Evolutionary conservation across 2,329 filamentous ascomycete species (phyloP).

Genomic region (Beauveria australis): DNA sequence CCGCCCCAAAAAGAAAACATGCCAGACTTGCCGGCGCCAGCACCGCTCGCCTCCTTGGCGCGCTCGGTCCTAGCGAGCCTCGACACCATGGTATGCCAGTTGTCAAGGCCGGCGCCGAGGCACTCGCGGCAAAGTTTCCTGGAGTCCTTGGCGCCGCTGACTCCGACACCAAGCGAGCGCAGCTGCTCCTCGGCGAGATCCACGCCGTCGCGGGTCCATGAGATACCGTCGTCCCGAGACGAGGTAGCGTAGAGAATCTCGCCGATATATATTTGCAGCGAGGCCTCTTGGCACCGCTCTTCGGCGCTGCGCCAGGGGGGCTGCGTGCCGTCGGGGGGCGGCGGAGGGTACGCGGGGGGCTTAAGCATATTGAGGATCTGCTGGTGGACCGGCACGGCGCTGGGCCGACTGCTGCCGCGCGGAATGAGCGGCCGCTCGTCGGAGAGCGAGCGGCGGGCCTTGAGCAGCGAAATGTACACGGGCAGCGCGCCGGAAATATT

Average conservation of each 20-base stretch:
- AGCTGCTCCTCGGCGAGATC: conserved; percentile 67
- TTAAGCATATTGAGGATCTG: conserved; percentile 20
- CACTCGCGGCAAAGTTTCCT: conserved; percentile 65
- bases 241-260: conserved; percentile 75
- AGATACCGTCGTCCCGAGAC: conserved; percentile 60
- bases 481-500: conserved; percentile 65
- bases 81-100: conserved; percentile 77
- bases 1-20: conserved; percentile 31
- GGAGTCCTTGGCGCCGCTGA: conserved; percentile 21
- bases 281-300: conserved; percentile 76
- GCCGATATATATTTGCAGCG: conserved; percentile 80
- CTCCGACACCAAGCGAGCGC: conserved; percentile 30
- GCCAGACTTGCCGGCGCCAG: conserved; percentile 19
- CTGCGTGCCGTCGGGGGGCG: conserved; percentile 61
- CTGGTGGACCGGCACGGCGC: conserved; percentile 13
- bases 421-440: conserved; percentile 21
- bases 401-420: conserved; percentile 2
- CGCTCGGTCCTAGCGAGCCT: conserved; percentile 49
- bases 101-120: conserved; percentile 64
- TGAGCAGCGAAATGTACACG: conserved; percentile 76
- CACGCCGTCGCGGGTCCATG: conserved; percentile 85
- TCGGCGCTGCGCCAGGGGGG: conserved; percentile 55
- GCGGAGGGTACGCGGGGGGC: conserved; percentile 59
- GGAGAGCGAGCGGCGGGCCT: conserved; percentile 60
- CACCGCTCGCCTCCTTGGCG: conserved; percentile 29